Conservation (phyloP, 768 basidiomycete species). For the Tricholomella constricta region DNA sequence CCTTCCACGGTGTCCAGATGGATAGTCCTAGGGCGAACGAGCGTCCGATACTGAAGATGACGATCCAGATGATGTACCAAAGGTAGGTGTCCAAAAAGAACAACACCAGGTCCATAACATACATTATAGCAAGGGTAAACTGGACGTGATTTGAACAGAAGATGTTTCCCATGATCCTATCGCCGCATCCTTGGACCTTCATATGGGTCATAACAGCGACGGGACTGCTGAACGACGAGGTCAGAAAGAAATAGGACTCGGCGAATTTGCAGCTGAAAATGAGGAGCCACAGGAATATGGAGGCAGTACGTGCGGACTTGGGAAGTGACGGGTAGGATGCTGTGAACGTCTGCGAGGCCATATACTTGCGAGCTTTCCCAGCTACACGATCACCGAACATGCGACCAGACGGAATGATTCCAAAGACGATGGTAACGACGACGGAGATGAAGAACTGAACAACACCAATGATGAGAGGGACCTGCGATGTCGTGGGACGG, state of each 20-base stretch:
- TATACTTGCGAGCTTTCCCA: constrained; percentile 95
- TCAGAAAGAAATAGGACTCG: constrained; percentile 98
- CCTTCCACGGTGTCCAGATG: constrained; percentile 99
- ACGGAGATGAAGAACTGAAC: constrained; percentile 94
- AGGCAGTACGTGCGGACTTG: constrained; percentile 74
- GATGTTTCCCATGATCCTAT: constrained; percentile 76
- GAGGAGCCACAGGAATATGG: constrained; percentile 85
- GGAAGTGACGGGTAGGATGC: constrained; percentile 90
- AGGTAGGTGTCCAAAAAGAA: constrained; percentile 99
- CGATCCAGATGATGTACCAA: constrained; percentile 99
- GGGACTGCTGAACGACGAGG: constrained; percentile 94
- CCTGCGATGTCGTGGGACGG: constrained; percentile 52
- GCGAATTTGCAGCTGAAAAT: constrained; percentile 96
- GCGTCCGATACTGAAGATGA: constrained; percentile 88
- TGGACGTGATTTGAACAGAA: constrained; percentile 92
- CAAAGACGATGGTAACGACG: constrained; percentile 79
- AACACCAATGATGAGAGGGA: constrained; percentile 89
- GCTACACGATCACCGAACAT: constrained; percentile 99
- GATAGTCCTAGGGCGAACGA: constrained; percentile 92
- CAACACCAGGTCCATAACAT: constrained; percentile 94
- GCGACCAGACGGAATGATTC: constrained; percentile 89
- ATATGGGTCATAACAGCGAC: constrained; percentile 97
- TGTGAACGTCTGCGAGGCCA: constrained; percentile 98
- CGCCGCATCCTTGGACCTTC: constrained; percentile 87
- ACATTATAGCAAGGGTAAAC: constrained; percentile 97